Conservation (phyloP, 108 stramenopile genomes). For the Nitzschia sp. region DNA sequence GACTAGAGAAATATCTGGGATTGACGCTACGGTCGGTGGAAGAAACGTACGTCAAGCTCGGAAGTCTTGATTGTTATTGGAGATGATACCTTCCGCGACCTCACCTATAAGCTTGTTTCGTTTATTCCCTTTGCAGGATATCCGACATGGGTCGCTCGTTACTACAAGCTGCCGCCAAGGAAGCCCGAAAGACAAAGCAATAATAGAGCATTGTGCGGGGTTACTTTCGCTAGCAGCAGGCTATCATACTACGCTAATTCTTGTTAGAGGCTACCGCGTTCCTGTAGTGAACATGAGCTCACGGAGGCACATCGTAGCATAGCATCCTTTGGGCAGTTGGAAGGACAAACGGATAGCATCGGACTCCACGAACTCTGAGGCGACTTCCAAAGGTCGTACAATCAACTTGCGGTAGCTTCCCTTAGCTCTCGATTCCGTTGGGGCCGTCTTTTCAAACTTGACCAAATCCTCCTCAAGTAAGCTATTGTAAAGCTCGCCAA, state of each 20-base stretch:
- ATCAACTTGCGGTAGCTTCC: slow-evolving; percentile 78
- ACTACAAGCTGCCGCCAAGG: slow-evolving; percentile 23
- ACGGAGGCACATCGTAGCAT: slow-evolving; percentile 81
- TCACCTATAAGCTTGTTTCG: background rate
- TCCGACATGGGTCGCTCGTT: slow-evolving; percentile 64
- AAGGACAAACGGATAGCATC: slow-evolving; percentile 51
- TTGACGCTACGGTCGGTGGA: slow-evolving; percentile 59
- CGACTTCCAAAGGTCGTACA: slow-evolving; percentile 27
- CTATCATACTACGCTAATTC: background rate
- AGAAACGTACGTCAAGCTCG: slow-evolving; percentile 42
- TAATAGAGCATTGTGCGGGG: too few relatives aligned
- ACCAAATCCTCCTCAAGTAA: slow-evolving; percentile 58
- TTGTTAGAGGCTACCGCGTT: slow-evolving; percentile 3
- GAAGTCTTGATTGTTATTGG: background rate
- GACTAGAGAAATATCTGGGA: slow-evolving; percentile 54
- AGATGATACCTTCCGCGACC: background rate
- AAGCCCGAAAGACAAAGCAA: too few relatives aligned
- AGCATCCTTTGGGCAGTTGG: slow-evolving; percentile 75
- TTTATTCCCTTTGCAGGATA: slow-evolving; percentile 22
- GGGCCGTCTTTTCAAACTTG: slow-evolving; percentile 49
- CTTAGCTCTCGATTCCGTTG: slow-evolving; percentile 66
- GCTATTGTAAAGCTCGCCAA: slow-evolving; percentile 55
- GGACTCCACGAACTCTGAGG: slow-evolving; percentile 1
- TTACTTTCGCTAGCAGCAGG: too few relatives aligned
- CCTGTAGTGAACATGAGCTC: slow-evolving; percentile 81